phyloP scores from a whole-genome alignment of 1,139 yeast species.

The Suzukiozyma palmioleophila region DNA sequence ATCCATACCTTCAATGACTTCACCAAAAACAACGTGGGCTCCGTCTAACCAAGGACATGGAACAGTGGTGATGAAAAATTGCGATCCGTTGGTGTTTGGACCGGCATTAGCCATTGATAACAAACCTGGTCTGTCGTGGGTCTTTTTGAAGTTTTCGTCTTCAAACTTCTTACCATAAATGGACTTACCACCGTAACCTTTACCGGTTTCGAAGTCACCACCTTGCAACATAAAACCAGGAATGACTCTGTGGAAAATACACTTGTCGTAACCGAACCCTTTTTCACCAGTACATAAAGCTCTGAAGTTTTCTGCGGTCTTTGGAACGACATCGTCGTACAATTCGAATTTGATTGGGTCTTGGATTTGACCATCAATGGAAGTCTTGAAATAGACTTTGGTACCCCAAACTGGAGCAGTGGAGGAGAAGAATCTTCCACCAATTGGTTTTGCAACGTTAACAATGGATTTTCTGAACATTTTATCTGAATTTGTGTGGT shows the following conservation, averaged over 20 bases:
- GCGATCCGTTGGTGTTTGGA: constrained; percentile 41
- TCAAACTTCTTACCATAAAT: constrained; percentile 35
- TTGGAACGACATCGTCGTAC: constrained; percentile 89
- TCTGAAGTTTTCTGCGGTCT: constrained; percentile 94
- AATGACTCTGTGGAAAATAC: constrained; percentile 48
- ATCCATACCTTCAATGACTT: constrained; percentile 37
- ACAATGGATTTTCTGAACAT: constrained; percentile 6
- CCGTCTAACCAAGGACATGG: constrained; percentile 44
- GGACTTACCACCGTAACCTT: constrained; percentile 39
- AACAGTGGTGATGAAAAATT: constrained; percentile 40
- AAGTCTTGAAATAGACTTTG: constrained; percentile 33
- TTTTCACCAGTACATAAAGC: constrained; percentile 93
- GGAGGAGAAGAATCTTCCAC: constrained; percentile 27
- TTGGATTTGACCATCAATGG: constrained; percentile 30
- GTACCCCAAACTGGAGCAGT: constrained; percentile 28
- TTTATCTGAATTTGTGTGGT: not conserved
- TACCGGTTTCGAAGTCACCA: constrained; percentile 39
- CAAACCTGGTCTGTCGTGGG: constrained; percentile 34
- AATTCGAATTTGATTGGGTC: constrained; percentile 45
- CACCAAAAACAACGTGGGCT: constrained; percentile 40
- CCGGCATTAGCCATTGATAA: constrained; percentile 44
- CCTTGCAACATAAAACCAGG: constrained; percentile 44
- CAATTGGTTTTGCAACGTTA: constrained; percentile 3
- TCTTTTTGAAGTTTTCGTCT: constrained; percentile 34
- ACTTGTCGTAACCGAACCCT: constrained; percentile 85